Evolutionary conservation across 176 grass and related monocot genomes (phyloP), one percentile per base, ranked within the genome.

Genomic region (Lolium perenne): DNA sequence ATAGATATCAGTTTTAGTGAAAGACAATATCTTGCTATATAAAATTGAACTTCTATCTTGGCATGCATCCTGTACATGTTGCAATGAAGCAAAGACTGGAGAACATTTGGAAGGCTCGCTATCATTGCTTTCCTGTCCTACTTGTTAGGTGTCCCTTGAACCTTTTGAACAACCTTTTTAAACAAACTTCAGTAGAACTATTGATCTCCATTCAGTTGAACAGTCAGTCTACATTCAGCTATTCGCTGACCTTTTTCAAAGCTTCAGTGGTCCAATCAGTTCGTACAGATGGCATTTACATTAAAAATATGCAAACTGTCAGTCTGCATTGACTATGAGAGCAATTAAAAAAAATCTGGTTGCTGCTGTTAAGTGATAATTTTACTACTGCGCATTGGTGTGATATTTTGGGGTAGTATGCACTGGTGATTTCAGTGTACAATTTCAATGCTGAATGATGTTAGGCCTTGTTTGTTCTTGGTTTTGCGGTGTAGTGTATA

Each of bases 401-500:
- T 49, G 18, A 58, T 80, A 1, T 22, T 68, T 9, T 65, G 6
- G 53, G 20, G 6, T n/a, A 75, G 40, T 49, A 43, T 23, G 22
- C 73, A 11, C 8, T 58, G 15, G 29, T 67, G 29, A 58, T 17
- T 53, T 48, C 15, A 16, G 9, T 74, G 38, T 14, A 66, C 32
- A 22, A 71, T 78, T 77, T 82, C 21, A 6, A 82, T 17, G 17
- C n/a, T 61, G 57, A 53, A 46, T 38, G 32, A 72, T 86, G n/a
- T 18, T 16, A 67, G 80, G 21, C 9, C 10, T 48, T 79, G 56
- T 40, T 66, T 74, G 4, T 79, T 17, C 51, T 65, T 83, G 47
- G 66, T 83, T 86, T 49, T 65, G 49, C 45, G 47, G 26, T 81
- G 16, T 82, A 81, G 35, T 29, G 41, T 78, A 63, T 35, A 51